Conservation (phyloP, 306 rosid genomes). For the Trichosanthes cucumerina region DNA sequence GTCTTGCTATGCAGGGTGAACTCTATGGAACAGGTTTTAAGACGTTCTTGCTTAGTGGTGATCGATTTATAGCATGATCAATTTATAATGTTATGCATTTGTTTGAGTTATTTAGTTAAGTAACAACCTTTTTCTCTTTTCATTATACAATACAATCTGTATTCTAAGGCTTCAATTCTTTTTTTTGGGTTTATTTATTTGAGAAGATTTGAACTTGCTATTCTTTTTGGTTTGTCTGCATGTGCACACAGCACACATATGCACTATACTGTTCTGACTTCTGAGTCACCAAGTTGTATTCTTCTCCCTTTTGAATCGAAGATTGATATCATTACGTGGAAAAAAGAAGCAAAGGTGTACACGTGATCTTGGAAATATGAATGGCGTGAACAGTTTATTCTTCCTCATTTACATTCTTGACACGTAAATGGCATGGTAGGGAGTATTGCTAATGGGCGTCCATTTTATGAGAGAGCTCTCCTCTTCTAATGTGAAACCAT, state of each 20-base stretch:
- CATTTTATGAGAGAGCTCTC: background rate
- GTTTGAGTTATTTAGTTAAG: background rate
- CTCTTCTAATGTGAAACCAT: background rate
- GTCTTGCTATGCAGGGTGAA: background rate
- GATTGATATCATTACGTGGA: background rate
- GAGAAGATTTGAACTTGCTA: background rate
- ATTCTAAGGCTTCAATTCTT: background rate
- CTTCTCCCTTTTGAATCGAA: background rate
- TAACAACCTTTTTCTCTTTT: background rate
- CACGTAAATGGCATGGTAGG: background rate
- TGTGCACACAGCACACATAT: background rate
- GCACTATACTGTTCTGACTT: background rate
- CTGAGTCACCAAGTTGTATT: background rate
- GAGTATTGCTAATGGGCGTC: background rate
- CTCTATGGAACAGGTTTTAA: background rate
- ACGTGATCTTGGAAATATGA: background rate
- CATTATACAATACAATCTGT: background rate
- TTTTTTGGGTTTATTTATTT: background rate
- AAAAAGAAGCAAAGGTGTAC: background rate
- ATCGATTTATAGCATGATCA: background rate
- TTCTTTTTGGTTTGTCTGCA: background rate
- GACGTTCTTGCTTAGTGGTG: too few species aligned
- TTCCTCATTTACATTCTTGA: background rate
- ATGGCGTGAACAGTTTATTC: background rate
- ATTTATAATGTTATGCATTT: background rate